Conservation (phyloP, 2,329 filamentous ascomycete species). For the Trichoderma brevicompactum region DNA sequence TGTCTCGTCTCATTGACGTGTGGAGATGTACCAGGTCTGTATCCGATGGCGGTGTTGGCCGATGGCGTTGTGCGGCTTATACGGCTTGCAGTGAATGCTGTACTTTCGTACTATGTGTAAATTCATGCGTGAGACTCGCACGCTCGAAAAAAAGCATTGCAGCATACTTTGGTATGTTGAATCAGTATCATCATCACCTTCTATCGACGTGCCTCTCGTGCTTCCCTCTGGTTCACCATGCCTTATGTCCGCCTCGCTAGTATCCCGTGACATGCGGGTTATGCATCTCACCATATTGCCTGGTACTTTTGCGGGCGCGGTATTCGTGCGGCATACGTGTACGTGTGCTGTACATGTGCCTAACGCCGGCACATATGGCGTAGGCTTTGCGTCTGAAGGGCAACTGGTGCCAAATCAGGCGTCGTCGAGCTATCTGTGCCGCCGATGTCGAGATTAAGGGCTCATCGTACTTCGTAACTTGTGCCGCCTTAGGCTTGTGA, state of each 20-base stretch:
- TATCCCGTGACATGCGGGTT: constrained; percentile 19
- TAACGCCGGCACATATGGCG: too few relatives aligned
- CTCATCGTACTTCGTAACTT: too few relatives aligned
- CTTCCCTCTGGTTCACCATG: neutral
- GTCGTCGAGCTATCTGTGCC: neutral
- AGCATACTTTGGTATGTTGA: neutral
- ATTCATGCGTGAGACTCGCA: neutral
- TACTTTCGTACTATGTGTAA: neutral
- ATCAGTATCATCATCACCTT: neutral
- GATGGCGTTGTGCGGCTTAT: neutral
- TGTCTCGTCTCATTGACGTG: neutral
- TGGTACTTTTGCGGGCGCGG: constrained; percentile 2
- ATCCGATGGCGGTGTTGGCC: neutral
- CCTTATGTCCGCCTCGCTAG: neutral
- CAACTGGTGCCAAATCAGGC: neutral
- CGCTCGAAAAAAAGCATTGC: neutral
- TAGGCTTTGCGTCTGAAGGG: too few relatives aligned
- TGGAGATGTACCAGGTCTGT: neutral
- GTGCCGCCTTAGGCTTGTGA: too few relatives aligned
- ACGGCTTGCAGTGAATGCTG: neutral
- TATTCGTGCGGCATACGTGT: neutral
- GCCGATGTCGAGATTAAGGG: too few relatives aligned
- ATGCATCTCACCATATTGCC: constrained; percentile 22
- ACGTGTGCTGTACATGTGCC: neutral
- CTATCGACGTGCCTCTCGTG: neutral